Evolutionary conservation across 768 basidiomycete genomes (phyloP).

Genomic region (Chlorophyllum brunneum): DNA sequence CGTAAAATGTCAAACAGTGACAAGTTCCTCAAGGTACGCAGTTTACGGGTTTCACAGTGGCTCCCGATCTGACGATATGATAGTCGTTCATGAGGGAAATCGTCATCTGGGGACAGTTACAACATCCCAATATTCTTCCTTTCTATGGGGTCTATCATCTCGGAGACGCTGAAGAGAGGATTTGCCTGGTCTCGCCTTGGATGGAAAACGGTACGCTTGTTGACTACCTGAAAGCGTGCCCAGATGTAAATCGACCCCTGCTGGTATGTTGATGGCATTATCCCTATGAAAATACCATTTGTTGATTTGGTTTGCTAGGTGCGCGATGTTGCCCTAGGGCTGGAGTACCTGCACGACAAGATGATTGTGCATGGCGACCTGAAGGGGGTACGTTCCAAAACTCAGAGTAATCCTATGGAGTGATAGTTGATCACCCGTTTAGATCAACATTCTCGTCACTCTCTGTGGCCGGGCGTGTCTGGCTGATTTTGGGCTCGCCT

Average conservation of each 20-base stretch:
- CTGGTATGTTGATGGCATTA: too few species aligned
- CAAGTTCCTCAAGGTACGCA: conserved; percentile 21
- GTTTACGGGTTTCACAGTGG: neutral
- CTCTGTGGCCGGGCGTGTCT: neutral
- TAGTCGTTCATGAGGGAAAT: conserved; percentile 6
- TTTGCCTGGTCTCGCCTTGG: conserved; percentile 14
- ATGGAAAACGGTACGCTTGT: conserved; percentile 13
- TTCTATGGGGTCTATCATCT: conserved; percentile 15
- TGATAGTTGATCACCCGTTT: neutral
- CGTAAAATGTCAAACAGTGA: conserved; percentile 15
- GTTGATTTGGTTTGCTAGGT: neutral
- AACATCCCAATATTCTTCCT: conserved; percentile 11
- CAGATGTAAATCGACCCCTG: neutral
- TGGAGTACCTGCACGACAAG: conserved; percentile 4
- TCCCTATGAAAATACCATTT: too few species aligned
- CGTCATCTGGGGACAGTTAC: conserved; percentile 11
- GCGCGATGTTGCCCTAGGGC: neutral
- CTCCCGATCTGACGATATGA: neutral
- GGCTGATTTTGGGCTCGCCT: conserved; percentile 10
- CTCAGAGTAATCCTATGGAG: neutral
- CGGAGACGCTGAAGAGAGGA: neutral
- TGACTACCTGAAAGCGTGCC: neutral
- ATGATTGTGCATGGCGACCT: conserved; percentile 11
- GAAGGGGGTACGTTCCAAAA: conserved; percentile 4
- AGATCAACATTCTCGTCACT: conserved; percentile 9